Evolutionary conservation across 768 basidiomycete species (phyloP).

Genomic region (Rhizopogon rudus): DNA sequence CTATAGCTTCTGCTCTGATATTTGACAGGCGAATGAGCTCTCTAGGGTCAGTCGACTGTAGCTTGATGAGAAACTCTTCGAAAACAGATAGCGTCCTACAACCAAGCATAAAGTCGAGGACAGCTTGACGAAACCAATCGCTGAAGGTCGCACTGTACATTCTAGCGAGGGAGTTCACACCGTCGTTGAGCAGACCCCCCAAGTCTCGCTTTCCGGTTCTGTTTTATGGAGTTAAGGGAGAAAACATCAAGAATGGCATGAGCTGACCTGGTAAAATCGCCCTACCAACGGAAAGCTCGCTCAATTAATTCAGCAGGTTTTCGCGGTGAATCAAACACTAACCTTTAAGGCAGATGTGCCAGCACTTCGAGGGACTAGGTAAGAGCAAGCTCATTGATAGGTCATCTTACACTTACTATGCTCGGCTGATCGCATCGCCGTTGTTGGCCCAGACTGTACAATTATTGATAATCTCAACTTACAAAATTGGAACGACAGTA

Average conservation of each 20-base stretch:
- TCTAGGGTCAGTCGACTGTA: conserved; percentile 89
- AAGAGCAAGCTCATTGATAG: neutral
- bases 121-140: conserved; percentile 97
- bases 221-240: conserved; percentile 5
- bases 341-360: conserved; percentile 97
- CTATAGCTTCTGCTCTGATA: conserved; percentile 89
- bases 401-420: conserved; percentile 52
- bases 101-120: conserved; percentile 89
- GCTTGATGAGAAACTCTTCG: conserved; percentile 85
- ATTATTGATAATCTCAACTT: neutral
- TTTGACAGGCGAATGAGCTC: conserved; percentile 85
- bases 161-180: conserved; percentile 89
- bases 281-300: conserved; percentile 34
- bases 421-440: conserved; percentile 89
- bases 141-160: conserved; percentile 88
- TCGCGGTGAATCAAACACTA: neutral
- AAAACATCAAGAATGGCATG: neutral
- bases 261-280: conserved; percentile 78
- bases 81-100: conserved; percentile 85
- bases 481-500: neutral
- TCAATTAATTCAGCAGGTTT: neutral
- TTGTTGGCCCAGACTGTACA: conserved; percentile 93
- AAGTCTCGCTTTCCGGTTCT: conserved; percentile 97
- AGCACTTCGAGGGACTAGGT: conserved; percentile 46
- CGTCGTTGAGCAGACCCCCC: conserved; percentile 89